Evolutionary conservation across 23 red algal genomes (phyloP).

Genomic region (Gracilariopsis chorda): DNA sequence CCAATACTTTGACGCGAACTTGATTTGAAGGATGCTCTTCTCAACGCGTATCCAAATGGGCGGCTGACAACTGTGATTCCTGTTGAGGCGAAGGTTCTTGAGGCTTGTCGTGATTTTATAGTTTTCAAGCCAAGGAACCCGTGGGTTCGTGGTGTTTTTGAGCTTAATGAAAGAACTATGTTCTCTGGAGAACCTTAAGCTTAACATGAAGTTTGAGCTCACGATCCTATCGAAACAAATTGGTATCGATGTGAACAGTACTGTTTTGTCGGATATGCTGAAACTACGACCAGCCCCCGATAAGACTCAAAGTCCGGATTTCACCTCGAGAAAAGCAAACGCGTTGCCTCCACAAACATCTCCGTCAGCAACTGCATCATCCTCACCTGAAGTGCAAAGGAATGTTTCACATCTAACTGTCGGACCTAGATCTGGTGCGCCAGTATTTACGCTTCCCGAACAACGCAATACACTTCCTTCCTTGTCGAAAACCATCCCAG

Average conservation of each 20-base stretch:
- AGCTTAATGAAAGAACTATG: conserved; percentile 93
- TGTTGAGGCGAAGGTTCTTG: conserved; percentile 87
- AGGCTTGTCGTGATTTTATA: conserved; percentile 52
- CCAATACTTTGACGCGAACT: conserved; percentile 81
- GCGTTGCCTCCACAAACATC: conserved; percentile 14
- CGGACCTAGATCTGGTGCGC: neutral
- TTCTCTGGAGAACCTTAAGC: conserved; percentile 82
- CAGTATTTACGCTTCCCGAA: conserved; percentile 46
- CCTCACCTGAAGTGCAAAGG: conserved; percentile 24
- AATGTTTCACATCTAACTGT: neutral
- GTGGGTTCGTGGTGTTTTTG: conserved; percentile 83
- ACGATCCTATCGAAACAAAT: conserved; percentile 81
- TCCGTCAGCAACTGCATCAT: conserved; percentile 44
- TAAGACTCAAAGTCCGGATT: conserved; percentile 85
- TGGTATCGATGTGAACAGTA: conserved; percentile 58
- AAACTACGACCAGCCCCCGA: conserved; percentile 31
- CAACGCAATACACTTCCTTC: neutral
- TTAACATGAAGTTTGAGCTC: conserved; percentile 97
- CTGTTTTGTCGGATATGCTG: conserved; percentile 70
- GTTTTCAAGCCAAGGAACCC: conserved; percentile 94
- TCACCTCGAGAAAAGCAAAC: conserved; percentile 39
- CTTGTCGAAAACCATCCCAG: conserved; percentile 7
- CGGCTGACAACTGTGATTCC: conserved; percentile 91
- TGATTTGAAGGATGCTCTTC: conserved; percentile 85
- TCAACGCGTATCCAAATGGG: conserved; percentile 80